Conservation (phyloP, 2,329 filamentous ascomycete genomes). For the Fusarium sp. region DNA sequence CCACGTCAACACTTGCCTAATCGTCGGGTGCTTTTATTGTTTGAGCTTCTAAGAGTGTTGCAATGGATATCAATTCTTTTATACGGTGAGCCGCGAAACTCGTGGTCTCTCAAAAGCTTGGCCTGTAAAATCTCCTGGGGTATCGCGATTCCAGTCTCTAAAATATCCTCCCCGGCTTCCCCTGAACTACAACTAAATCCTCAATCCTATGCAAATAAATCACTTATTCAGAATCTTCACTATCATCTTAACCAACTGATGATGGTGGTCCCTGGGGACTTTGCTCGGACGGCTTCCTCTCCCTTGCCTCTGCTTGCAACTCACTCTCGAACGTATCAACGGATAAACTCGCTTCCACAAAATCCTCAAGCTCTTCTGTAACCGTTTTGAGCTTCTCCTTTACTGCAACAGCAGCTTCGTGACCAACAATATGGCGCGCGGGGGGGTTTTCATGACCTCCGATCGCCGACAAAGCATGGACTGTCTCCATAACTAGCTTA, state of each 20-base stretch:
- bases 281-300: conserved; percentile 52
- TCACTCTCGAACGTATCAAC: conserved; percentile 80
- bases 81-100: conserved; percentile 2
- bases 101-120: conserved; percentile 16
- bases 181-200: not conserved
- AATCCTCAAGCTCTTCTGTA: conserved; percentile 95
- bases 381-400: conserved; percentile 98
- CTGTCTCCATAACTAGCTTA: conserved; percentile 85
- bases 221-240: not conserved
- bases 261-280: conserved; percentile 45
- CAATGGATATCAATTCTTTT: not conserved
- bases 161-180: not conserved
- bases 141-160: conserved; percentile 17
- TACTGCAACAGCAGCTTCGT: conserved; percentile 87
- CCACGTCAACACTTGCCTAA: conserved; percentile 15
- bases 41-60: not conserved
- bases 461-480: conserved; percentile 90
- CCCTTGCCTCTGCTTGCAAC: conserved; percentile 65
- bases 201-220: not conserved
- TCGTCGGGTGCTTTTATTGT: not conserved
- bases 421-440: conserved; percentile 91
- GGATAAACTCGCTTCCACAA: conserved; percentile 88
- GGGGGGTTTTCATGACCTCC: conserved; percentile 97
- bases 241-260: conserved; percentile 27
- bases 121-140: conserved; percentile 15